phyloP scores from a whole-genome alignment of 768 basidiomycete species.

The Cystofilobasidium bisporidii region DNA sequence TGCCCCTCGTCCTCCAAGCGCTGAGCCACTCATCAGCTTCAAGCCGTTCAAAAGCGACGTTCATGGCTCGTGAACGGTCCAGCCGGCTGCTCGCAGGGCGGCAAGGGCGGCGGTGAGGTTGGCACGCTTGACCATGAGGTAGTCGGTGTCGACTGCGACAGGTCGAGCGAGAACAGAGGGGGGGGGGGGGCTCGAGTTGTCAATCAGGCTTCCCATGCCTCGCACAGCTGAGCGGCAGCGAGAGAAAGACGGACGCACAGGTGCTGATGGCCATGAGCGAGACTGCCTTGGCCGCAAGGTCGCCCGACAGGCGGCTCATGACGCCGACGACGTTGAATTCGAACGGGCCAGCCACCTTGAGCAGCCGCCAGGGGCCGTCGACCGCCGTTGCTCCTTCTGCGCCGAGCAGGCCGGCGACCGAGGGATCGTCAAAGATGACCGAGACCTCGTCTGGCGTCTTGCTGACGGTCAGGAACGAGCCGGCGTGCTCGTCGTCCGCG shows the following conservation, averaged over 20 bases:
- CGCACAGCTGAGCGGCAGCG: too few relatives aligned
- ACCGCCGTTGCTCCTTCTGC: neutral
- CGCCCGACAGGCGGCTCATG: neutral
- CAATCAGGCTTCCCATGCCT: too few relatives aligned
- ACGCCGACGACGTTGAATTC: neutral
- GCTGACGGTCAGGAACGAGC: neutral
- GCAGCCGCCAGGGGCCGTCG: neutral
- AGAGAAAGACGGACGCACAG: neutral
- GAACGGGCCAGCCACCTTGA: neutral
- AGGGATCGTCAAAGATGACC: neutral
- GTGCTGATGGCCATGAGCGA: neutral
- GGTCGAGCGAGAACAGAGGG: neutral
- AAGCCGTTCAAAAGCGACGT: too few relatives aligned
- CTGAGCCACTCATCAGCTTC: too few relatives aligned
- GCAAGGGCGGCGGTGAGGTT: neutral
- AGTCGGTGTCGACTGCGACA: constrained; percentile 4
- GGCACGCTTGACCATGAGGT: neutral
- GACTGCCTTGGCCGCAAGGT: neutral
- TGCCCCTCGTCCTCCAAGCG: too few relatives aligned
- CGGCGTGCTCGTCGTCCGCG: neutral
- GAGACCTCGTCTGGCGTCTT: neutral
- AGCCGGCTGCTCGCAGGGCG: neutral
- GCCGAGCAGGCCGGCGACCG: neutral
- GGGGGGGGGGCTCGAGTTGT: neutral
- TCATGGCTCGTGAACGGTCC: neutral